phyloP scores from a whole-genome alignment of 345 rosid species.

The Isatis tinctoria region DNA sequence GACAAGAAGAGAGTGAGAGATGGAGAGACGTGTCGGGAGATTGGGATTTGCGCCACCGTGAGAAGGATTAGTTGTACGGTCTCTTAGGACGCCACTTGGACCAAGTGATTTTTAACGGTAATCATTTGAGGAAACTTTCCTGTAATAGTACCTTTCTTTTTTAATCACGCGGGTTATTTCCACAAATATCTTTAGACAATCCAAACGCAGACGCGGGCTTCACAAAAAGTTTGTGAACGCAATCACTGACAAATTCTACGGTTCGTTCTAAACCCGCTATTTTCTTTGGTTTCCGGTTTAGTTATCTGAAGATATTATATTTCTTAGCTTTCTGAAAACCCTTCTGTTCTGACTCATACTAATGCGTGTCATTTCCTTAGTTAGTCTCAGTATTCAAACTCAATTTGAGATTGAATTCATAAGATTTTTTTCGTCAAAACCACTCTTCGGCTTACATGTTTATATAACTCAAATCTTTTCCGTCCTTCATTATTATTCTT shows the following conservation, averaged over 20 bases:
- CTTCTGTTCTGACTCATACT: background rate
- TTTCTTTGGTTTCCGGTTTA: background rate
- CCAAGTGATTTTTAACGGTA: background rate
- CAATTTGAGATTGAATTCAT: background rate
- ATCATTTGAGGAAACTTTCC: background rate
- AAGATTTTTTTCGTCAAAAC: background rate
- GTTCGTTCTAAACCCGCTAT: background rate
- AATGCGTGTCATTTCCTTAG: background rate
- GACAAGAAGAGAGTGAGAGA: slow-evolving; percentile 4
- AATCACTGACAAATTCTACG: background rate
- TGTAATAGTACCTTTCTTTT: background rate
- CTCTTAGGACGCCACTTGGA: slow-evolving; percentile 28
- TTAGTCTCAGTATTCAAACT: background rate
- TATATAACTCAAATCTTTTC: background rate
- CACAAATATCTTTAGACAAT: slow-evolving; percentile 4
- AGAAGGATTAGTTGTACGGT: slow-evolving; percentile 18
- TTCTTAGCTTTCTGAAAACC: background rate
- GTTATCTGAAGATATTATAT: background rate
- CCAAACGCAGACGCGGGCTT: slow-evolving; percentile 2
- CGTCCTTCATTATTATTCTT: too few species aligned
- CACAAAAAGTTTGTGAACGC: background rate
- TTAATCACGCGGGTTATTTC: slow-evolving; percentile 1
- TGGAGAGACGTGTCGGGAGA: slow-evolving; percentile 21
- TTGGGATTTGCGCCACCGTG: background rate
- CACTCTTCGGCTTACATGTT: background rate